phyloP scores from a whole-genome alignment of 768 basidiomycete species.

The Collybia nuda region DNA sequence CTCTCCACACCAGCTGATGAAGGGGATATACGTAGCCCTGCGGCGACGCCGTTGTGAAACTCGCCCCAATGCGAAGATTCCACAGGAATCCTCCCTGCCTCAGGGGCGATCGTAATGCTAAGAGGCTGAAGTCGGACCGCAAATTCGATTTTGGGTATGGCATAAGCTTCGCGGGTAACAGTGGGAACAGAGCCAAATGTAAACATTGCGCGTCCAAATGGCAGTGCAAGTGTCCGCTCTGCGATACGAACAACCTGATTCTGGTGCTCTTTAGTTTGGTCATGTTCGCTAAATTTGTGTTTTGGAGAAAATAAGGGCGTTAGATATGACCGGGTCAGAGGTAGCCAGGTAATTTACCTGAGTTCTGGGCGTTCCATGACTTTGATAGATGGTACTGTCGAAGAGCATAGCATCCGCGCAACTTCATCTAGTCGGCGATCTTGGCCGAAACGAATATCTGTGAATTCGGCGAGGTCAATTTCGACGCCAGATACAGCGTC shows the following conservation, averaged over 20 bases:
- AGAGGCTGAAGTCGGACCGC: constrained; percentile 72
- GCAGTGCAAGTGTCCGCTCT: constrained; percentile 85
- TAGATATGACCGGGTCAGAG: background rate
- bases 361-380: constrained; percentile 66
- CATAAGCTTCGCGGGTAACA: constrained; percentile 76
- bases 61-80: constrained; percentile 92
- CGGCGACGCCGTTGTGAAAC: constrained; percentile 96
- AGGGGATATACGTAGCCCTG: constrained; percentile 81
- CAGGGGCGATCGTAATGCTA: constrained; percentile 62
- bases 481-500: constrained; percentile 70
- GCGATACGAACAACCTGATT: constrained; percentile 77
- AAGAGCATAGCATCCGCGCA: constrained; percentile 86
- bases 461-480: constrained; percentile 68
- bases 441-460: constrained; percentile 84
- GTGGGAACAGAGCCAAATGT: constrained; percentile 81
- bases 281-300: constrained; percentile 70
- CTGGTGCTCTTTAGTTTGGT: constrained; percentile 85
- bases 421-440: constrained; percentile 92
- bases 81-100: constrained; percentile 66
- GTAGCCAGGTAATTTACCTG: constrained; percentile 44
- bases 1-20: constrained; percentile 78
- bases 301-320: background rate
- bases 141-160: constrained; percentile 79
- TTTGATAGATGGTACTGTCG: constrained; percentile 63
- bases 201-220: constrained; percentile 90